Evolutionary conservation across 306 rosid genomes (phyloP).

Genomic region (Lablab purpureus): DNA sequence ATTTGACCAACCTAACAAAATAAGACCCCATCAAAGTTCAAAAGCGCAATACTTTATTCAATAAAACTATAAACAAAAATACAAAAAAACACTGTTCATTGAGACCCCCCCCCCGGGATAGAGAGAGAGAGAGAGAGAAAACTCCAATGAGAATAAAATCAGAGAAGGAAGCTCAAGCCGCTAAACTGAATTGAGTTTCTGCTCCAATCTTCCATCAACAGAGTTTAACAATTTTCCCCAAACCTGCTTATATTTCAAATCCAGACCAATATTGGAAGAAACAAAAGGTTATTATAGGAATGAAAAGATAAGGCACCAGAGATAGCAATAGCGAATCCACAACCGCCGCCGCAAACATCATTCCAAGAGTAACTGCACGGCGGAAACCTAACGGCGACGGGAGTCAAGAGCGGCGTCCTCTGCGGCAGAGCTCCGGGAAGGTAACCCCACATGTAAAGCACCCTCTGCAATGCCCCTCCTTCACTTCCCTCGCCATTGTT

Average conservation of each 20-base stretch:
- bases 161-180: neutral
- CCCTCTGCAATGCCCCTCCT: constrained; percentile 47
- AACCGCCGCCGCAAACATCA: constrained; percentile 91
- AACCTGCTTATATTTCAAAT: constrained; percentile 7
- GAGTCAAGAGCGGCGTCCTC: constrained; percentile 76
- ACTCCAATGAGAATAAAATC: neutral
- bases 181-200: neutral
- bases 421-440: constrained; percentile 93
- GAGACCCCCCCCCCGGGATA: neutral
- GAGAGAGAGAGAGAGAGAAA: neutral
- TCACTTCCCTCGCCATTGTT: constrained; percentile 54
- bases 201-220: neutral
- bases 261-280: neutral
- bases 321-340: constrained; percentile 94
- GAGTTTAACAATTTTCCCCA: neutral
- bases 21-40: constrained; percentile 5
- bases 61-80: neutral
- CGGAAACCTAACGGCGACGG: constrained; percentile 64
- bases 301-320: constrained; percentile 60
- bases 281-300: neutral
- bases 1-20: neutral
- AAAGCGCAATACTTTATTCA: neutral
- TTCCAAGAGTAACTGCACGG: constrained; percentile 56
- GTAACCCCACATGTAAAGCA: constrained; percentile 90
- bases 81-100: neutral